phyloP scores from a whole-genome alignment of 495 filamentous ascomycete genomes.

The Astrocystis sublimbata region DNA sequence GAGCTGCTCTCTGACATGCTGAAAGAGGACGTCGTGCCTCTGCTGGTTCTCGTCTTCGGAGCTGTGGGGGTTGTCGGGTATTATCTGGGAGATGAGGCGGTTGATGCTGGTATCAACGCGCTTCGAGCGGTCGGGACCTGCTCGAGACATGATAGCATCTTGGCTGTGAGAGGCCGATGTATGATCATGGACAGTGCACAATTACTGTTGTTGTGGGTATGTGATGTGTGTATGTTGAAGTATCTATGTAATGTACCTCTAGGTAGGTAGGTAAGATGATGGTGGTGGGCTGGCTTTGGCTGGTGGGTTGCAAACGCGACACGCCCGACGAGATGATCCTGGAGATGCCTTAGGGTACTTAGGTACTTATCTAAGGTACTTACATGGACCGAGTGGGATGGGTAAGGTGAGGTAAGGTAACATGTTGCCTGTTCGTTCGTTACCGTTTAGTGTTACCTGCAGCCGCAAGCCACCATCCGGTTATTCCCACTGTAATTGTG shows the following conservation, averaged over 20 bases:
- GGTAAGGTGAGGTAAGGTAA: too few relatives aligned
- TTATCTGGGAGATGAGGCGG: constrained; percentile 56
- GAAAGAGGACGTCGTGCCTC: constrained; percentile 52
- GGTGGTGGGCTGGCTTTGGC: too few relatives aligned
- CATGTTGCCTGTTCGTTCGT: too few relatives aligned
- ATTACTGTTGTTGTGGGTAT: not conserved
- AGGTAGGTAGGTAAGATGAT: too few relatives aligned
- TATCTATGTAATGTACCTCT: too few relatives aligned
- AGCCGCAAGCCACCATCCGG: too few relatives aligned
- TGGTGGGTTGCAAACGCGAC: not conserved
- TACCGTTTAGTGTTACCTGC: too few relatives aligned
- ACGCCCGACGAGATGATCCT: not conserved
- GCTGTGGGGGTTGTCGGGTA: constrained; percentile 50
- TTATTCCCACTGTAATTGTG: too few relatives aligned
- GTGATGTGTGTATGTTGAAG: not conserved
- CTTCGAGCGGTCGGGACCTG: constrained; percentile 33
- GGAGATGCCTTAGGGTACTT: not conserved
- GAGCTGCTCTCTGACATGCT: constrained; percentile 49
- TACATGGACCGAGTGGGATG: too few relatives aligned
- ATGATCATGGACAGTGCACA: not conserved
- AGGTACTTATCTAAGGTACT: not conserved
- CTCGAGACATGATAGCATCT: constrained; percentile 37
- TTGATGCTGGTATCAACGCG: constrained; percentile 51
- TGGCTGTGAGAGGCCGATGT: constrained; percentile 7
- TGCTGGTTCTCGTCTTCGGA: constrained; percentile 52